Evolutionary conservation across 1,139 yeast genomes (phyloP), one percentile per base, ranked within the genome.

Genomic region (Meyerozyma smithsonii): DNA sequence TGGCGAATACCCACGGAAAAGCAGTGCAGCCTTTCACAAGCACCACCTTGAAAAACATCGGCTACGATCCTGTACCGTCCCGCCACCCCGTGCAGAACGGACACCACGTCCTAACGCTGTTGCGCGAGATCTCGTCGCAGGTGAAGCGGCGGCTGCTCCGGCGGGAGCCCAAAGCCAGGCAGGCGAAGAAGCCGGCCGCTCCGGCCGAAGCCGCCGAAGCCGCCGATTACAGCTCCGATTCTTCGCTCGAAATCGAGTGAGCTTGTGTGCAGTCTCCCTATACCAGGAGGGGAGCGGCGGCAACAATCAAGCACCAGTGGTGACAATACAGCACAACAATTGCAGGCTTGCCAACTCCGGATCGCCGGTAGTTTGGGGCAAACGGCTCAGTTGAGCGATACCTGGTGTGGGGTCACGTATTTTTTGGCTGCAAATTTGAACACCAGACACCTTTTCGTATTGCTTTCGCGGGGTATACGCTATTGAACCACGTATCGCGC

Each of bases 21-120:
- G 23, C 34, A 8, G 34, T 18, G 12, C 34, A 16, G n/a, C 21
- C 34, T 16, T 30, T 30, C 34, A 30, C 34, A n/a, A 30, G 34
- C 34, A 21, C 20, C 4, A 18, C 21, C 19, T n/a, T 30, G 17
- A 30, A 30, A 14, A 18, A 30, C 6, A 30, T 30, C 5, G 34
- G 34, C 12, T 30, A 30, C 15, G 34, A 30, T 30, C 34, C 34
- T 11, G 21, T 18, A 12, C 34, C 34, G 7, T n/a, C n/a, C n/a
- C 21, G 34, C 10, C 19, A 11, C 10, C 20, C 34, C 21, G 21
- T 8, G 5, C 15, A 18, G 4, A 18, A 17, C n/a, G 17, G 21
- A 4, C 10, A 8, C 3, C 4, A 30, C 15, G 34, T 17, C 21
- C 34, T 16, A 6, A 11, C 7, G 34, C 34, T 30, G 34, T 14